Evolutionary conservation across 1,139 yeast genomes (phyloP), one percentile per base, ranked within the genome.

Genomic region (Hemisphaericaspora subhashii): DNA sequence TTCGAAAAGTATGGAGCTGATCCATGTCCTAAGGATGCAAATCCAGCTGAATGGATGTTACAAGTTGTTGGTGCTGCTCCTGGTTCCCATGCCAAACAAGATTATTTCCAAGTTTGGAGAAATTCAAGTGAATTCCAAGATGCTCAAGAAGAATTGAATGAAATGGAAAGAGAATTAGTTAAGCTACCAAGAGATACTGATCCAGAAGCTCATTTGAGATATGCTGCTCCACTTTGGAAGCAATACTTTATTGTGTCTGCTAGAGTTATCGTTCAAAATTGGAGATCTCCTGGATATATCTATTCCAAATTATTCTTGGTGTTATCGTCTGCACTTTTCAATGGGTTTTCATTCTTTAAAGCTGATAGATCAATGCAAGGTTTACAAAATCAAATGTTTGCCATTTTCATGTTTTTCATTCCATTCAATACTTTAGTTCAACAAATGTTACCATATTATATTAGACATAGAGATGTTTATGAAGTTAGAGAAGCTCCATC

Each of bases 21-120:
- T 27, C 51, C 66, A 43, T 79, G 83, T 62, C 66, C 68, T n/a
- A 45, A 47, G 39, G 48, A 57, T 47, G 60, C 82, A 58, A 60
- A 78, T 45, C 80, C 80, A 3, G 80, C 82, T 9, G 83, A 77
- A 55, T 77, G 78, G 62, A 74, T 77, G 54, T 58, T 77, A 47
- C 78, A 79, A 47, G 76, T 74, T 23, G 78, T 80, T 43, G 70
- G 68, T 31, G 65, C 62, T 30, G 62, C 62, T 18, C 68, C 67
- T 16, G 67, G 68, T 15, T 57, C 64, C 31, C 57, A 55, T 41
- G 65, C 68, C 21, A 53, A 50, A 21, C 64, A 62, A 46, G 60
- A 63, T 44, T 63, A 62, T 44, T 53, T 46, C 42, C 57, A 62
- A 42, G 66, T 62, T n/a, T 63, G 68, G 68, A 53, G 40, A 38